These are phyloP conservation scores for Ammopiptanthus mongolicus DNA, from an alignment of 306 rosid species.

Conservation along the genomic window DNA sequence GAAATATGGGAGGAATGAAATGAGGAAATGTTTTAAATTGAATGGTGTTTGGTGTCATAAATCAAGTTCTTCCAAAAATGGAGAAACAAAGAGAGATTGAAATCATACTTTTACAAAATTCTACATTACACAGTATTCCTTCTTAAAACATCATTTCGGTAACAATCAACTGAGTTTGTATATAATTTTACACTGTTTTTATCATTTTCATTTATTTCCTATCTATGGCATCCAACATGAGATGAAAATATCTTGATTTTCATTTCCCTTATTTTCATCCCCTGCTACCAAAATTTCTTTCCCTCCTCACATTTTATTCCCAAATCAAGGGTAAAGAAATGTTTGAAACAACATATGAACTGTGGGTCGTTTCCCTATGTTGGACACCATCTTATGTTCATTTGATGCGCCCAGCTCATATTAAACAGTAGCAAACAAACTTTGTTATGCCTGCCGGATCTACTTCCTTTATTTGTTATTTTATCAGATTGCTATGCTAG, in stretches of 20 bases:
- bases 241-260: not conserved
- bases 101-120: not conserved
- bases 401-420: not conserved
- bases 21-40: not conserved
- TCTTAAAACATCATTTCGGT: not conserved
- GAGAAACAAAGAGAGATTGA: not conserved
- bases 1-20: not conserved
- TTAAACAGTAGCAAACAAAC: not conserved
- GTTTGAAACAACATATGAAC: not conserved
- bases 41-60: not conserved
- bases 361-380: not conserved
- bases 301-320: not conserved
- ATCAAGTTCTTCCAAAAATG: not conserved
- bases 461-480: slow-evolving; percentile 3
- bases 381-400: not conserved
- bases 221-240: not conserved
- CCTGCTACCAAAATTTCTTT: not conserved
- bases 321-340: not conserved
- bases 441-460: not conserved
- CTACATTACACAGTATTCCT: not conserved
- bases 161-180: not conserved
- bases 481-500: slow-evolving; percentile 36
- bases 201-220: not conserved
- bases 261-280: not conserved
- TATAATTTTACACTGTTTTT: not conserved